Base-by-base conservation (phyloP, 2,329 filamentous ascomycete genomes). In the Leptographium procerum region DNA sequence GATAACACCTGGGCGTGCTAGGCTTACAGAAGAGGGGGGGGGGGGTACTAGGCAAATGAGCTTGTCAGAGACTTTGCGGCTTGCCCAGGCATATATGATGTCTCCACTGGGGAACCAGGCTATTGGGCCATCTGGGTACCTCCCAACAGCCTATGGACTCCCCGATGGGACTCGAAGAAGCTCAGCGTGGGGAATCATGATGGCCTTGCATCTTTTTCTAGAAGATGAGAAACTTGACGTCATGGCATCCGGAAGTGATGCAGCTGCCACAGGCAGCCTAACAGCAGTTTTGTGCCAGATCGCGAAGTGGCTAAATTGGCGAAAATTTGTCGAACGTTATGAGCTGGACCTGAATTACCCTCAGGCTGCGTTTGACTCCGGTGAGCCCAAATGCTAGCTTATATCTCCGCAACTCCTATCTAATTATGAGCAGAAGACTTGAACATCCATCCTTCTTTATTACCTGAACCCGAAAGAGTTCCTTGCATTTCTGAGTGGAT, bases 151-250 rank as follows among this genome's bases (percentile, higher is more conserved):
- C 2, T 59, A 73, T 3, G 71, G 70, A 54, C 72, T 78, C 56
- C 80, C 76, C 57, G 74, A 79, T 43, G 81, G 82, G 59, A 76
- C 77, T 55, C 80, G 84, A 50, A 77, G 80, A 58, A 85, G 77
- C 66, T 72, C 84, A 57, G 78, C 87, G 36, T 74, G 86, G 68
- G 81, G 88, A 66, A 77, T 88, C 56, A 80, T 92, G 43, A 75
- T 95, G 63, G 87, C 83, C 1, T 75, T 99, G 14, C 94, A 99
- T 72, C 76, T 97, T 3, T 75, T 95, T n/a, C 80, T 88, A 0
- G 92, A 99, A 69, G 94, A 99, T 69, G 80, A 88, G 62, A 97
- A 95, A 68, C 79, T 99, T 1, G 83, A 89, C 61, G 80, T 85
- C 5, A 75, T 77, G 61, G 70, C 71, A 0, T 72, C 76, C 0